Base-by-base conservation (phyloP, 2,329 filamentous ascomycete genomes). In the Colletotrichum lupini region DNA sequence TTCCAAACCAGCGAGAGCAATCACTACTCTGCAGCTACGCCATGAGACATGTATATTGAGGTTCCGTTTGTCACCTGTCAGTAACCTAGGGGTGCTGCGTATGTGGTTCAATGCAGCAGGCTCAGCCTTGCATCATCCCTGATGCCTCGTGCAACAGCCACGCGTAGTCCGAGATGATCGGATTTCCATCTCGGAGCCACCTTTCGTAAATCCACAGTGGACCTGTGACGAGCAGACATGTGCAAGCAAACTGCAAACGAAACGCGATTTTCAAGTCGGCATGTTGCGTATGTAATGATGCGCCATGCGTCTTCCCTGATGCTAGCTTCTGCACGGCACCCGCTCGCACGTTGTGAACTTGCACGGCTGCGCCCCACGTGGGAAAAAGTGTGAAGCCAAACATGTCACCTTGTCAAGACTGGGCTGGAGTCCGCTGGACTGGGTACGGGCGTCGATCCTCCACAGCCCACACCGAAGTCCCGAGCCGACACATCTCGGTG, bases 401-500 rank as follows among this genome's bases (percentile, higher is more conserved):
- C 37, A 42, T 42, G 37, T 42, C 37, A 42, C 37, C 37, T 19
- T 42, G 37, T 42, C 37, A 19, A 42, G 37, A 42, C 37, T 57
- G 55, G 46, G 37, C 28, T 24, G 14, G 37, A 42, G 16, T 42
- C 37, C 37, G 37, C 37, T 19, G 37, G 57, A 57, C 57, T 67
- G 57, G 68, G 57, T 58, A 55, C 67, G 57, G 26, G 19, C 42
- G 68, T 74, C 72, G 68, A 74, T 74, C 68, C 68, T 74, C 68
- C 72, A 72, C 72, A 74, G 32, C 24, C 67, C 59, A 71, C 55
- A 72, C 68, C 62, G 71, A 71, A n/a, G 49, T 52, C 37, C 68
- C 61, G 63, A 72, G 68, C 68, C 72, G 72, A 73, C 11, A 24
- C 49, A 26, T 37, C 67, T 73, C 67, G 71, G 71, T 73, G 67